These are phyloP conservation scores for Apophysomyces elegans DNA, from an alignment of 371 early-diverging fungal genomes.

Conservation along the genomic window DNA sequence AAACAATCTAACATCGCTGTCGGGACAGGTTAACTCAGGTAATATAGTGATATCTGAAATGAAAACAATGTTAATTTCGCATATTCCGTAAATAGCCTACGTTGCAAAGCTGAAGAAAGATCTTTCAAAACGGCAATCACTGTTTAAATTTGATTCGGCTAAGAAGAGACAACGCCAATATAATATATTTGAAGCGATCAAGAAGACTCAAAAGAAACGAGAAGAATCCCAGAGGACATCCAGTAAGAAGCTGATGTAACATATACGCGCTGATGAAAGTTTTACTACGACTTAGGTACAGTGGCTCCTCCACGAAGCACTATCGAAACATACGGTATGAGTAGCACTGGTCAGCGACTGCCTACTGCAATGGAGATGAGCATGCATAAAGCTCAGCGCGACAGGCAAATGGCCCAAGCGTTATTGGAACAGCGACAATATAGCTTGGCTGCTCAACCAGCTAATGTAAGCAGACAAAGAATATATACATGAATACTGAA, in stretches of 20 bases:
- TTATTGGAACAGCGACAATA: conserved; percentile 71
- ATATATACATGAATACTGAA: conserved; percentile 5
- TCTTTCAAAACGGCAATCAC: conserved; percentile 32
- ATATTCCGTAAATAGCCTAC: conserved; percentile 21
- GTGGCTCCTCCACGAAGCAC: conserved; percentile 46
- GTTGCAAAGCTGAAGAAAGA: conserved; percentile 30
- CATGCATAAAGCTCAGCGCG: conserved; percentile 72
- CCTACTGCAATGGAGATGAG: conserved; percentile 77
- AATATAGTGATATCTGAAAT: conserved; percentile 14
- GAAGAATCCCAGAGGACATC: conserved; percentile 48
- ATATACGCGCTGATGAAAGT: background rate
- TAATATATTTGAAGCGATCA: conserved; percentile 53
- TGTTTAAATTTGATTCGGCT: conserved; percentile 44
- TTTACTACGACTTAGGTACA: conserved; percentile 15
- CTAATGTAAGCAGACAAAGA: conserved; percentile 32
- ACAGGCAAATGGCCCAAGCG: conserved; percentile 71
- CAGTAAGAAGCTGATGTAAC: conserved; percentile 15
- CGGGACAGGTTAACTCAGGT: conserved; percentile 57
- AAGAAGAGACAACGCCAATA: conserved; percentile 44
- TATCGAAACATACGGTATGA: conserved; percentile 52
- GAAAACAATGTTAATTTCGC: conserved; percentile 16
- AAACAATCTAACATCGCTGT: conserved; percentile 43
- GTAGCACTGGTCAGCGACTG: conserved; percentile 53
- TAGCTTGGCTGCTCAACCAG: conserved; percentile 45
- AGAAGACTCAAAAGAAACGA: conserved; percentile 53